Conservation (phyloP, 805 yeast species). For the Cyberlindnera bimundalis region DNA sequence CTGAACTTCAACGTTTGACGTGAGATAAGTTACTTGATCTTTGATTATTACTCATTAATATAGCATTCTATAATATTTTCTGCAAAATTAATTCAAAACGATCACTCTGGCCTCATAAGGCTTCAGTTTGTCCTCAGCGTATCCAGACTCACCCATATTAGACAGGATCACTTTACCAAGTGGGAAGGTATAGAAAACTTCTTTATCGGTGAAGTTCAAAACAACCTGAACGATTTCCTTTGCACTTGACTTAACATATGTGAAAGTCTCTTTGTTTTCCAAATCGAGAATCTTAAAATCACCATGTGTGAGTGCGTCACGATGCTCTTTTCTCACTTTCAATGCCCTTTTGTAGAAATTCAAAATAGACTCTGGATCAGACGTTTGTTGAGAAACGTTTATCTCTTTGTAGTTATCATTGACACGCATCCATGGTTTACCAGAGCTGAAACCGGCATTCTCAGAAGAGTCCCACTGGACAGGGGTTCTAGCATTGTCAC, state of each 20-base stretch:
- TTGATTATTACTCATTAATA: too few species aligned
- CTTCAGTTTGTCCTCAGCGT: slow-evolving; percentile 28
- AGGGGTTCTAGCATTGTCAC: slow-evolving; percentile 56
- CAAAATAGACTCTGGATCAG: slow-evolving; percentile 44
- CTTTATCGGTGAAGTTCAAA: slow-evolving; percentile 40
- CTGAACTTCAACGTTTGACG: too few species aligned
- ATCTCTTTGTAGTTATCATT: slow-evolving; percentile 47
- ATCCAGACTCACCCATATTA: slow-evolving; percentile 30
- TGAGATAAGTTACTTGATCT: too few species aligned
- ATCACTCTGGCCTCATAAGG: slow-evolving; percentile 45
- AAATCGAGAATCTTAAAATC: slow-evolving; percentile 41
- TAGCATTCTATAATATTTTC: too few species aligned
- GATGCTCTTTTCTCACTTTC: slow-evolving; percentile 40
- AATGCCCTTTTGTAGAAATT: slow-evolving; percentile 44
- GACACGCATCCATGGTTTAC: slow-evolving; percentile 51
- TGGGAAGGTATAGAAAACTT: slow-evolving; percentile 31
- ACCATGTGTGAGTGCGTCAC: slow-evolving; percentile 45
- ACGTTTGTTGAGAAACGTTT: slow-evolving; percentile 44
- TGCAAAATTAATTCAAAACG: not conserved
- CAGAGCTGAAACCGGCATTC: slow-evolving; percentile 46
- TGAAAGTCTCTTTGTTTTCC: slow-evolving; percentile 39
- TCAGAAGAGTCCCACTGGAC: slow-evolving; percentile 48
- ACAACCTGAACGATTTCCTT: slow-evolving; percentile 36
- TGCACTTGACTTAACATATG: slow-evolving; percentile 37
- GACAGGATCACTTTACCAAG: slow-evolving; percentile 33